phyloP scores from a whole-genome alignment of 2,329 filamentous ascomycete genomes.

The Dactylellina parvicollis region DNA sequence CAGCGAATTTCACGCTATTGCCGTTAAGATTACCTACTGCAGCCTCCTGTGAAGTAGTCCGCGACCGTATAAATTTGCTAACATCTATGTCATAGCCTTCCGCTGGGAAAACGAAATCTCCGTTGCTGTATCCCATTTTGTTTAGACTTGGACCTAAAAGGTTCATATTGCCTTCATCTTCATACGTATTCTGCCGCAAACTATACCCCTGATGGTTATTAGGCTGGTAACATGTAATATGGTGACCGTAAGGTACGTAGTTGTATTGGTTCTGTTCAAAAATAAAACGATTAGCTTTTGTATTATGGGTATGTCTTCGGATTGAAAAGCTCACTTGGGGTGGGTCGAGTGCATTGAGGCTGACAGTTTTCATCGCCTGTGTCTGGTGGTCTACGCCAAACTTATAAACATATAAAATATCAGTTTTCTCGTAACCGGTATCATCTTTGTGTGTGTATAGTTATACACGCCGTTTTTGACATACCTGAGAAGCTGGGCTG shows the following conservation, averaged over 20 bases:
- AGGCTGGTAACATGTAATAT: not conserved
- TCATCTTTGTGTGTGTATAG: no score
- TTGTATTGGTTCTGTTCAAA: not conserved
- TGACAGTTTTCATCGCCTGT: no score
- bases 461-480: no score
- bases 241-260: not conserved
- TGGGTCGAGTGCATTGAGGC: no score
- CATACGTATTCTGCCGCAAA: not conserved
- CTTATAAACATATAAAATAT: no score
- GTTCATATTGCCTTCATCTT: not conserved
- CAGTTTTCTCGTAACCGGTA: no score
- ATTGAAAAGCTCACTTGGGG: not conserved
- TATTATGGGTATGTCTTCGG: no score
- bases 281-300: no score
- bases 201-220: not conserved
- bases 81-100: not conserved
- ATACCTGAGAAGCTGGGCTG: not conserved
- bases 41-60: not conserved
- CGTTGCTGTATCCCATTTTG: not conserved
- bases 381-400: no score
- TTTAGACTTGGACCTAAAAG: not conserved
- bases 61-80: not conserved
- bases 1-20: not conserved
- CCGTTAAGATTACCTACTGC: not conserved
- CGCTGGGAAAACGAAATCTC: constrained; percentile 1